A percentile compares a stretch with the other conserved stretches of the same genome.
Conservation (phyloP, 2,329 filamentous ascomycete species). For the Fusarium mangiferae region DNA sequence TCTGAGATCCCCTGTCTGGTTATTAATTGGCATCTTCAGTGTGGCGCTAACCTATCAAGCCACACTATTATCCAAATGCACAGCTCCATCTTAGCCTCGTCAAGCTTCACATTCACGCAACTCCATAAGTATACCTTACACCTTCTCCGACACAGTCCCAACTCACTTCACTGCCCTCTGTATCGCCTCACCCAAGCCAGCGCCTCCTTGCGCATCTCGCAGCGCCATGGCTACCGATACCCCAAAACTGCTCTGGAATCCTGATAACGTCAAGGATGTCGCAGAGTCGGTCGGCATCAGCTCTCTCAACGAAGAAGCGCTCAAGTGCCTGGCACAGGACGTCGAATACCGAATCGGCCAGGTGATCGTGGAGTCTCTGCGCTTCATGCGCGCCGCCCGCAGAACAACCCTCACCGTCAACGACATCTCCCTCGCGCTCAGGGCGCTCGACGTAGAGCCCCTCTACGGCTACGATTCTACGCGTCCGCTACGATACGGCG, state of each 20-base stretch:
- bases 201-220: not conserved
- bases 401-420: constrained; percentile 89
- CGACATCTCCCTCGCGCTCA: constrained; percentile 87
- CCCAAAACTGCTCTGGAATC: constrained; percentile 84
- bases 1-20: too few species aligned
- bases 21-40: too few species aligned
- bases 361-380: constrained; percentile 91
- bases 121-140: not conserved
- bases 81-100: constrained; percentile 22
- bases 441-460: constrained; percentile 90
- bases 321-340: constrained; percentile 88
- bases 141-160: not conserved
- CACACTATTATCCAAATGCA: constrained; percentile 12
- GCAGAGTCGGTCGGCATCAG: constrained; percentile 94
- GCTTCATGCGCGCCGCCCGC: constrained; percentile 93
- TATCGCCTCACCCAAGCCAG: not conserved
- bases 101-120: constrained; percentile 15
- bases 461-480: constrained; percentile 97
- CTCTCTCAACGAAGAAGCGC: constrained; percentile 83
- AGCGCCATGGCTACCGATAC: constrained; percentile 51
- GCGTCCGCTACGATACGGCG: constrained; percentile 87
- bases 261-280: constrained; percentile 94
- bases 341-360: constrained; percentile 95
- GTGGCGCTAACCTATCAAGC: constrained; percentile 19
- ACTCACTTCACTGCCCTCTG: not conserved